Conservation (phyloP, 371 early-diverging fungal genomes). For the Mycotypha africana region DNA sequence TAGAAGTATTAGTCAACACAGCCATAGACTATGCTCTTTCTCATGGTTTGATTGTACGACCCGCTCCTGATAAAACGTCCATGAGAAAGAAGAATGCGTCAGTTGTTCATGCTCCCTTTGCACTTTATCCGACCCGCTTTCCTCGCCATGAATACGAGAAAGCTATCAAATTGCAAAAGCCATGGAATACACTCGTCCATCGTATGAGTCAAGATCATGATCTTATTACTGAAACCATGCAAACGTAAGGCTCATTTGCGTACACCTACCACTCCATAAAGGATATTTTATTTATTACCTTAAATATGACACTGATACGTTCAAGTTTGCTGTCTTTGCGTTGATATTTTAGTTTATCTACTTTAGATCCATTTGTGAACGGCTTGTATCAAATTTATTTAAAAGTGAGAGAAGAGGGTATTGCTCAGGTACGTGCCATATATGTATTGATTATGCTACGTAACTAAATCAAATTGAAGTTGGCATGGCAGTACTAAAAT, state of each 20-base stretch:
- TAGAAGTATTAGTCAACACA: slow-evolving; percentile 27
- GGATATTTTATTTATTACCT: too few species aligned
- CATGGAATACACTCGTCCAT: slow-evolving; percentile 82
- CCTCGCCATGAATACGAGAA: slow-evolving; percentile 70
- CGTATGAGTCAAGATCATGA: slow-evolving; percentile 68
- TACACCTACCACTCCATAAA: too few species aligned
- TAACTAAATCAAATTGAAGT: too few species aligned
- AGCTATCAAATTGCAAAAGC: slow-evolving; percentile 73
- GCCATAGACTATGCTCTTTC: slow-evolving; percentile 80
- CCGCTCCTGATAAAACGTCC: slow-evolving; percentile 33
- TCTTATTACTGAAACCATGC: slow-evolving; percentile 71
- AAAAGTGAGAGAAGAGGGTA: slow-evolving; percentile 51
- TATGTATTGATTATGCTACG: too few species aligned
- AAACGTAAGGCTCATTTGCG: slow-evolving; percentile 50
- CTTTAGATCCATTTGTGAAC: slow-evolving; percentile 81
- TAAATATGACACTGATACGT: too few species aligned
- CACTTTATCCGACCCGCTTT: slow-evolving; percentile 87
- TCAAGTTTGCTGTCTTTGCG: too few species aligned
- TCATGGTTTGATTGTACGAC: slow-evolving; percentile 74
- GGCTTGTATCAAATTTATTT: slow-evolving; percentile 77
- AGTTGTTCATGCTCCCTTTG: slow-evolving; percentile 79
- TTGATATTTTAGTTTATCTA: slow-evolving; percentile 65
- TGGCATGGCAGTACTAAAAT: too few species aligned
- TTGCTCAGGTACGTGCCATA: slow-evolving; percentile 55
- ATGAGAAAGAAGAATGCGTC: slow-evolving; percentile 31